These are phyloP conservation scores for Carpinus viminea DNA, from an alignment of 306 rosid genomes.

Conservation along the genomic window DNA sequence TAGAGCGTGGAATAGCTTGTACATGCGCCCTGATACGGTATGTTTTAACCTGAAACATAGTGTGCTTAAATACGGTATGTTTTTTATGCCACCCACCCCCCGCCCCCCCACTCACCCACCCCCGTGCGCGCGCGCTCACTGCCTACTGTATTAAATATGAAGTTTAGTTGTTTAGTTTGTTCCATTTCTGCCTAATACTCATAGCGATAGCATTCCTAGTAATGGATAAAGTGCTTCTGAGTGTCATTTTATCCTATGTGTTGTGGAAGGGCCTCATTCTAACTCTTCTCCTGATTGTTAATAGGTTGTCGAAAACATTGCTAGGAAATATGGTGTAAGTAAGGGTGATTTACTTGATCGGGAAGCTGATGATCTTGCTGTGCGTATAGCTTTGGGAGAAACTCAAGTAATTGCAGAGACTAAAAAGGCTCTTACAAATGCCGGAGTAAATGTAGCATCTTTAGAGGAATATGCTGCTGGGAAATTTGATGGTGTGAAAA, in stretches of 20 bases:
- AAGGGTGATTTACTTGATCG: slow-evolving; percentile 79
- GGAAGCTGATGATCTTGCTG: slow-evolving; percentile 88
- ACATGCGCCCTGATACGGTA: slow-evolving; percentile 92
- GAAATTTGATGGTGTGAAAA: slow-evolving; percentile 65
- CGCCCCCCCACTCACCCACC: too few relatives aligned
- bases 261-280: slow-evolving; percentile 14
- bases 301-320: slow-evolving; percentile 81
- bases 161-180: background rate
- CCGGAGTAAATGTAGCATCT: slow-evolving; percentile 81
- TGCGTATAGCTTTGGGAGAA: slow-evolving; percentile 83
- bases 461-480: slow-evolving; percentile 69
- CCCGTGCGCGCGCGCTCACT: too few relatives aligned
- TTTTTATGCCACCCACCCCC: too few relatives aligned
- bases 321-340: slow-evolving; percentile 77
- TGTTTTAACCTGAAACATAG: slow-evolving; percentile 28
- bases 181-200: background rate
- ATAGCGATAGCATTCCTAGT: background rate
- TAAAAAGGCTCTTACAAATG: slow-evolving; percentile 70
- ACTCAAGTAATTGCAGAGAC: slow-evolving; percentile 88
- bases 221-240: slow-evolving; percentile 21
- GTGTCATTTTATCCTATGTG: slow-evolving; percentile 1
- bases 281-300: slow-evolving; percentile 12
- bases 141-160: background rate
- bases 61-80: background rate
- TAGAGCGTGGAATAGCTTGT: slow-evolving; percentile 92